A percentile compares a stretch with the other conserved stretches of the same genome.
Conservation (phyloP, 768 basidiomycete species). For the Pulveroboletus sp. region DNA sequence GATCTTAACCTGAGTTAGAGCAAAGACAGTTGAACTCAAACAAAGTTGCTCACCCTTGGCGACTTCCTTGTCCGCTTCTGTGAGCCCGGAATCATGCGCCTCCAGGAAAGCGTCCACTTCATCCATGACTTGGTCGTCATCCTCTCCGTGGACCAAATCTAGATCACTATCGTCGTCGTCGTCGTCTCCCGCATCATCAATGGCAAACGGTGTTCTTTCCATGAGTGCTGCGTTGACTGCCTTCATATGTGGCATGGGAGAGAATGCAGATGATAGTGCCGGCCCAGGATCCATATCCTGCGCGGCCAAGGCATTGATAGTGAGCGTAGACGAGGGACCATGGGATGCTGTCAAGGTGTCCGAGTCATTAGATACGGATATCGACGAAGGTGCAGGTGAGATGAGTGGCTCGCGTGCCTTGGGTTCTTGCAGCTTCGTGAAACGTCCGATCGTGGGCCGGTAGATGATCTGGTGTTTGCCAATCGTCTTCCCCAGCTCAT, state of each 20-base stretch:
- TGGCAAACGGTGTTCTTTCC: constrained; percentile 95
- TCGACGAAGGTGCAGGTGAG: constrained; percentile 60
- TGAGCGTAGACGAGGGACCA: constrained; percentile 49
- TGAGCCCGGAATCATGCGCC: constrained; percentile 84
- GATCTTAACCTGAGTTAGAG: constrained; percentile 37
- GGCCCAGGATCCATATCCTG: constrained; percentile 24
- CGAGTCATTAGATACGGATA: constrained; percentile 39
- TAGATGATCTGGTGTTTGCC: constrained; percentile 87
- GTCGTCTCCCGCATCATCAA: constrained; percentile 79
- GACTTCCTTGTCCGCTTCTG: constrained; percentile 74
- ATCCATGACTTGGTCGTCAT: constrained; percentile 82
- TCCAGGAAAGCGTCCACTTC: constrained; percentile 96
- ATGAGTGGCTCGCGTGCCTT: constrained; percentile 85
- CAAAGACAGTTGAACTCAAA: not conserved
- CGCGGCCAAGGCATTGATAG: constrained; percentile 38
- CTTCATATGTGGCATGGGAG: constrained; percentile 65
- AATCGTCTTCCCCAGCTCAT: constrained; percentile 92
- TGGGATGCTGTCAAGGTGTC: constrained; percentile 21
- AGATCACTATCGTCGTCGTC: constrained; percentile 71
- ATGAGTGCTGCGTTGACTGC: constrained; percentile 81
- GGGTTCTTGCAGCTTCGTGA: constrained; percentile 81
- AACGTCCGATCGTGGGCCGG: constrained; percentile 82
- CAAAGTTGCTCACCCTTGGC: constrained; percentile 57
- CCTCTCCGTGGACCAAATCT: constrained; percentile 50
- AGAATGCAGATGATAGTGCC: constrained; percentile 33